phyloP scores from a whole-genome alignment of 169 alveolate genomes.

The Plasmodium berghei region DNA sequence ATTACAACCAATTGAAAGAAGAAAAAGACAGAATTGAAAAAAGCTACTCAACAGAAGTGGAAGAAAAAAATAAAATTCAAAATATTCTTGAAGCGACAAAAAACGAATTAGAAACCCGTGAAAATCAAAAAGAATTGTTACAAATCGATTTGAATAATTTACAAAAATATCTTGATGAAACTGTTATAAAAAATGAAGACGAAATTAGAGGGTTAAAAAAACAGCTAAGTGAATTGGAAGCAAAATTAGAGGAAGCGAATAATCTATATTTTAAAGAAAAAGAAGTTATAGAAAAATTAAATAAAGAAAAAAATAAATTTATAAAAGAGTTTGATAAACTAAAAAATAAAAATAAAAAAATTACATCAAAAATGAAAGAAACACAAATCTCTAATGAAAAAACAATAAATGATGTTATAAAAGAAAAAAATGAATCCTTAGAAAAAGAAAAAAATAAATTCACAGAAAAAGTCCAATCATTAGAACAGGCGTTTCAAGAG shows the following conservation, averaged over 20 bases:
- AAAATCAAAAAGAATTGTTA: conserved; percentile 6
- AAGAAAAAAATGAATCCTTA: conserved; percentile 33
- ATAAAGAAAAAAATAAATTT: conserved; percentile 42
- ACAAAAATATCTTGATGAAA: conserved; percentile 10
- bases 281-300: conserved; percentile 49
- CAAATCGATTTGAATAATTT: conserved; percentile 6
- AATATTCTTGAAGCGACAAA: conserved; percentile 20
- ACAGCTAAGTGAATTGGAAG: conserved; percentile 18
- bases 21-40: conserved; percentile 23
- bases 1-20: conserved; percentile 13
- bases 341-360: conserved; percentile 64
- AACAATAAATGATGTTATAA: conserved; percentile 17
- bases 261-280: conserved; percentile 39
- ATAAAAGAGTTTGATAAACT: conserved; percentile 57
- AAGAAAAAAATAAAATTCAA: conserved; percentile 17
- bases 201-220: conserved; percentile 13
- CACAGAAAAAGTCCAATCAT: conserved; percentile 32
- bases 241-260: conserved; percentile 17
- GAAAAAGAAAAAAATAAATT: conserved; percentile 38
- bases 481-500: conserved; percentile 51
- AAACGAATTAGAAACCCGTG: neutral
- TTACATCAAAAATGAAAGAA: conserved; percentile 47
- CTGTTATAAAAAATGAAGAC: neutral
- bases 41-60: neutral
- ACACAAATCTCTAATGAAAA: conserved; percentile 10